phyloP scores from a whole-genome alignment of 768 basidiomycete genomes.

The Auricularia sp. region DNA sequence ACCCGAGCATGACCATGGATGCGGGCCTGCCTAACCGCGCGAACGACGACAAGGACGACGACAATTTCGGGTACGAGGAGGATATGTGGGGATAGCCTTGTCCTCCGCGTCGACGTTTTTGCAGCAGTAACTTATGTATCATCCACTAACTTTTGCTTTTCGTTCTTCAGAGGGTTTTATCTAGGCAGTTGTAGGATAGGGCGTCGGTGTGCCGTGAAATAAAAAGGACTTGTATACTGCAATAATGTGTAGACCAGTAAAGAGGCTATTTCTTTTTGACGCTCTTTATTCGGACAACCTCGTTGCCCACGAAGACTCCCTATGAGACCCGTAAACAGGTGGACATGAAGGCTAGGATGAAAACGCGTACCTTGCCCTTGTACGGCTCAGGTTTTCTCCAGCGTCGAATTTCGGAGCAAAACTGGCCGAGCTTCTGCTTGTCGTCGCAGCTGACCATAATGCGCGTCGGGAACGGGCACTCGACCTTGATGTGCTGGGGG shows the following conservation, averaged over 20 bases:
- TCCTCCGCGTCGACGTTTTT: too few species aligned
- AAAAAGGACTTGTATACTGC: background rate
- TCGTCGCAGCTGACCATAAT: constrained; percentile 75
- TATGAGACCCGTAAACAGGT: constrained; percentile 22
- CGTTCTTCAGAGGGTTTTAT: too few species aligned
- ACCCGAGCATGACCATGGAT: background rate
- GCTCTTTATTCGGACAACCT: constrained; percentile 82
- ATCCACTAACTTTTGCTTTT: too few species aligned
- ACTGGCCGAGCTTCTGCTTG: constrained; percentile 80
- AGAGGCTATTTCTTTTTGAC: constrained; percentile 84
- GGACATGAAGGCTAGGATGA: background rate
- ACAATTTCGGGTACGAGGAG: background rate
- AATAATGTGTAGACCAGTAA: background rate
- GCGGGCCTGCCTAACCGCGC: background rate
- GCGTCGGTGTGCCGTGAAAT: too few species aligned
- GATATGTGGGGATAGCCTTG: background rate
- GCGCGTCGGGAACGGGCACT: constrained; percentile 75
- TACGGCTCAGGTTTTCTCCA: constrained; percentile 92
- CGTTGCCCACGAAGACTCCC: constrained; percentile 92
- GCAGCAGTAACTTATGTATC: too few species aligned
- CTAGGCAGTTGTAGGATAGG: too few species aligned
- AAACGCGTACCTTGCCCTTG: constrained; percentile 79
- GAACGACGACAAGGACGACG: background rate
- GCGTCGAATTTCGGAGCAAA: constrained; percentile 75
- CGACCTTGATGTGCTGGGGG: constrained; percentile 69